These are phyloP conservation scores for Coprinopsis cinerea DNA, from an alignment of 768 basidiomycete species.

Conservation along the genomic window DNA sequence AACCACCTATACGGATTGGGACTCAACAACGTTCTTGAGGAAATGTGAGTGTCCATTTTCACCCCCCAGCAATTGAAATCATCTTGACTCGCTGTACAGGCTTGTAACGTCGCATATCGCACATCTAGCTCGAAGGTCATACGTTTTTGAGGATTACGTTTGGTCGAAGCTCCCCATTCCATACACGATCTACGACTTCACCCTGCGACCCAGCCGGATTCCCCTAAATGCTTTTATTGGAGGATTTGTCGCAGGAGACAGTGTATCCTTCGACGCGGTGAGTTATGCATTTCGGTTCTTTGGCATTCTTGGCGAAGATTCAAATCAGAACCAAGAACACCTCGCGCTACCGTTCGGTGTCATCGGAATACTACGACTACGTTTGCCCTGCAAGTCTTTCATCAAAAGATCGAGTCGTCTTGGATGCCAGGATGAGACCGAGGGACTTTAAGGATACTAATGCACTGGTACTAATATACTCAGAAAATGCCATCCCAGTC, in stretches of 20 bases:
- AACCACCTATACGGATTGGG: conserved; percentile 57
- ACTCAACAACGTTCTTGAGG: conserved; percentile 57
- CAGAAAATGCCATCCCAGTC: background rate
- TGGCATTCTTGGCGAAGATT: background rate
- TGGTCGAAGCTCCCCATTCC: conserved; percentile 52
- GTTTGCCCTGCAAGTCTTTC: conserved; percentile 35
- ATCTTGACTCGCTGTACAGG: conserved; percentile 18
- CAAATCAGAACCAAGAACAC: background rate
- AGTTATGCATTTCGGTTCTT: background rate
- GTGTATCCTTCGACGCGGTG: conserved; percentile 7
- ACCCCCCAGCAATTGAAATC: background rate
- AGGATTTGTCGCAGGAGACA: conserved; percentile 49
- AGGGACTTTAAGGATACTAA: background rate
- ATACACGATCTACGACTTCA: conserved; percentile 49
- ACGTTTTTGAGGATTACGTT: conserved; percentile 58
- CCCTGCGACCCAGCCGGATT: conserved; percentile 43
- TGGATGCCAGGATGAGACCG: conserved; percentile 21
- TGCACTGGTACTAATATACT: background rate
- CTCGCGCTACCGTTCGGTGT: conserved; percentile 26
- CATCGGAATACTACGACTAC: conserved; percentile 41
- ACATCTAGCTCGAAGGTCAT: conserved; percentile 42
- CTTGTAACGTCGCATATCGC: conserved; percentile 49
- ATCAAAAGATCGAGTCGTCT: conserved; percentile 19
- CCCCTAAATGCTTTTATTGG: conserved; percentile 56
- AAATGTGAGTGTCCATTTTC: conserved; percentile 38